These are phyloP conservation scores for Blastobotrys serpentis DNA, from an alignment of 1,139 yeast species.

Conservation along the genomic window DNA sequence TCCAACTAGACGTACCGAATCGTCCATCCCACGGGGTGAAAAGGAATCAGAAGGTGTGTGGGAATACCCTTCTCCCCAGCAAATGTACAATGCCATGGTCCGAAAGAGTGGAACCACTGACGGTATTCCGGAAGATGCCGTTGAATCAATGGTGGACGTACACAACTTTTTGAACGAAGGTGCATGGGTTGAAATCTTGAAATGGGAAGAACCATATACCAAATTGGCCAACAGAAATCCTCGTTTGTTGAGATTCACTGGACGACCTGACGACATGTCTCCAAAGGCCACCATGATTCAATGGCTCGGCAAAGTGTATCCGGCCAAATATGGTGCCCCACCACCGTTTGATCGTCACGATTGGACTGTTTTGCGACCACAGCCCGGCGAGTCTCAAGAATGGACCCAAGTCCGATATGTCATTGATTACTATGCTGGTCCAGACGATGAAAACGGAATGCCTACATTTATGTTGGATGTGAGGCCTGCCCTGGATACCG, in stretches of 20 bases:
- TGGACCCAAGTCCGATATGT: constrained; percentile 81
- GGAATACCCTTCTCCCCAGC: constrained; percentile 99
- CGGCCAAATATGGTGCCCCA: constrained; percentile 66
- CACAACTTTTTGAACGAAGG: constrained; percentile 97
- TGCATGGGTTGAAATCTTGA: constrained; percentile 92
- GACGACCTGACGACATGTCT: constrained; percentile 81
- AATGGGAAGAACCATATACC: constrained; percentile 78
- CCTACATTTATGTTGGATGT: constrained; percentile 92
- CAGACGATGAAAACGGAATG: constrained; percentile 84
- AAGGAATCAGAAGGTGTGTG: constrained; percentile 68
- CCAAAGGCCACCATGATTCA: constrained; percentile 84
- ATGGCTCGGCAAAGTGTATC: constrained; percentile 65
- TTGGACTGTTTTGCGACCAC: constrained; percentile 85
- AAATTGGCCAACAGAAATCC: constrained; percentile 58
- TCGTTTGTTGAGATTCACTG: constrained; percentile 80
- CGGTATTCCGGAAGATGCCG: constrained; percentile 89
- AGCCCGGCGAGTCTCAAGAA: constrained; percentile 40
- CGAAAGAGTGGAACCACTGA: constrained; percentile 82
- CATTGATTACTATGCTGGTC: constrained; percentile 90
- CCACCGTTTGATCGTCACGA: constrained; percentile 98
- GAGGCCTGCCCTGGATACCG: constrained; percentile 84
- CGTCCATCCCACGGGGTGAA: constrained; percentile 85
- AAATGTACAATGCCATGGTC: constrained; percentile 96
- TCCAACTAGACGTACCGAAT: constrained; percentile 79
- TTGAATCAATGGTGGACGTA: constrained; percentile 94